Evolutionary conservation across 352 stramenopile species (phyloP).

Genomic region (Phytophthora parvispora): DNA sequence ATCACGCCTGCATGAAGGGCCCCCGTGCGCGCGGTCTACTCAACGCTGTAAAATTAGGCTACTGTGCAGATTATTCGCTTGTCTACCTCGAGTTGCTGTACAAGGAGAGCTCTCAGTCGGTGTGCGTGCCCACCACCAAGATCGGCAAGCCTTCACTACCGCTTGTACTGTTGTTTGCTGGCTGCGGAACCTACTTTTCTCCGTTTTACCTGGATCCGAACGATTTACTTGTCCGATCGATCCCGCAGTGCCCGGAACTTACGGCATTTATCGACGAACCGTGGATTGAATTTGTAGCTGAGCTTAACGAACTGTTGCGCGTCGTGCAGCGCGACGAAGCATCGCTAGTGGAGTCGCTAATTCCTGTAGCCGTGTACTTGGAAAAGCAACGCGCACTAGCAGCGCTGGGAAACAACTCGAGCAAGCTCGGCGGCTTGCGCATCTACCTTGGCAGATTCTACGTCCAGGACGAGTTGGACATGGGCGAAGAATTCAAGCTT

Average conservation of each 20-base stretch:
- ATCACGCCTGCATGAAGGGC: conserved; percentile 87
- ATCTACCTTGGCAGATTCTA: conserved; percentile 86
- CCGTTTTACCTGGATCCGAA: conserved; percentile 86
- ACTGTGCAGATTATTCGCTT: conserved; percentile 83
- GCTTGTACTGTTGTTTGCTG: conserved; percentile 81
- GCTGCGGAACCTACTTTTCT: conserved; percentile 82
- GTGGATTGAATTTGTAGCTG: conserved; percentile 88
- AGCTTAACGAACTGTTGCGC: conserved; percentile 81
- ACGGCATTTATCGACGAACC: conserved; percentile 89
- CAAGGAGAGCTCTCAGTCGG: conserved; percentile 78
- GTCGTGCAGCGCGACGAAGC: conserved; percentile 71
- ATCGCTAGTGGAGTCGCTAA: conserved; percentile 63
- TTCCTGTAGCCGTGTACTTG: conserved; percentile 72
- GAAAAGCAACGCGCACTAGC: conserved; percentile 62
- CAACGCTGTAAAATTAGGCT: conserved; percentile 85
- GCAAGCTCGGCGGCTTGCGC: conserved; percentile 67
- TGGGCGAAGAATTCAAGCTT: conserved; percentile 83
- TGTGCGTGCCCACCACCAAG: conserved; percentile 75
- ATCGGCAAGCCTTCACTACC: conserved; percentile 81
- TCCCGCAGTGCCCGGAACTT: conserved; percentile 82
- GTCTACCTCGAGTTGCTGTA: conserved; percentile 85
- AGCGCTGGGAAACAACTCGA: conserved; percentile 41
- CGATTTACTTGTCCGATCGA: conserved; percentile 80
- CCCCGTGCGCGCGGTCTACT: conserved; percentile 71
- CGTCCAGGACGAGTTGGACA: conserved; percentile 69